Base-by-base conservation (phyloP, 2,329 filamentous ascomycete species). In the Ustilaginoidea virens region DNA sequence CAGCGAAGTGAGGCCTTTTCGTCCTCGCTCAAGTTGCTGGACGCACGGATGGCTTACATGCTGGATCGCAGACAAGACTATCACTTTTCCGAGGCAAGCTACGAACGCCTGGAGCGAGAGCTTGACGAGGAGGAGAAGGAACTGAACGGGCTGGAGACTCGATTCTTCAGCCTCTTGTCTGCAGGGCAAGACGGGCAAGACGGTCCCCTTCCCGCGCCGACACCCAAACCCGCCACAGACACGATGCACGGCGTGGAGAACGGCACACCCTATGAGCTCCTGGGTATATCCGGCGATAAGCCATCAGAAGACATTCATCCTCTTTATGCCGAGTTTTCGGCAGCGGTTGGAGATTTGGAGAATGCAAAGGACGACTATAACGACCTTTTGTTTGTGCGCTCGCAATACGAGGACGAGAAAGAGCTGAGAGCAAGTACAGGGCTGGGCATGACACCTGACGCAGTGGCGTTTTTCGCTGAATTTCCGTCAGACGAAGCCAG, bases 341-440 rank as follows among this genome's bases (percentile, higher is more conserved):
- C 53, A 9, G 51, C 53, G 2, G 51, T 61, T 7, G 56, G 52
- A 2, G 57, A 66, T 12, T 45, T 61, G n/a, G 52, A 59, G 25
- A 50, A 62, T 17, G 59, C 60, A 10, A 53, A 50, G 27, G 64
- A 70, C 33, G 53, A 61, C n/a, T 45, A 55, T 19, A 47, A 52
- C 5, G 61, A 68, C 23, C 49, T 68, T 4, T 32, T 49, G 8
- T 47, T 53, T 30, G 50, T 53, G 20, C 55, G 51, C 23, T 47
- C 55, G 7, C 45, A 46, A 29, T 53, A 49, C 25, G 44, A 58
- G 29, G 45, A 56, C 27, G 46, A 60, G 20, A 37, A 56, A 10
- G 41, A 45, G 14, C 34, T 55, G 17, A 48, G 54, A 31, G 42
- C 45, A 15, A 32, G 30, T 16, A 46, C 32, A 7, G 45, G 39